A percentile compares a stretch with the other conserved stretches of the same genome.
These are phyloP conservation scores for Oehlia diaphana DNA, from an alignment of 192 early-diverging fungal genomes.

Conservation along the genomic window DNA sequence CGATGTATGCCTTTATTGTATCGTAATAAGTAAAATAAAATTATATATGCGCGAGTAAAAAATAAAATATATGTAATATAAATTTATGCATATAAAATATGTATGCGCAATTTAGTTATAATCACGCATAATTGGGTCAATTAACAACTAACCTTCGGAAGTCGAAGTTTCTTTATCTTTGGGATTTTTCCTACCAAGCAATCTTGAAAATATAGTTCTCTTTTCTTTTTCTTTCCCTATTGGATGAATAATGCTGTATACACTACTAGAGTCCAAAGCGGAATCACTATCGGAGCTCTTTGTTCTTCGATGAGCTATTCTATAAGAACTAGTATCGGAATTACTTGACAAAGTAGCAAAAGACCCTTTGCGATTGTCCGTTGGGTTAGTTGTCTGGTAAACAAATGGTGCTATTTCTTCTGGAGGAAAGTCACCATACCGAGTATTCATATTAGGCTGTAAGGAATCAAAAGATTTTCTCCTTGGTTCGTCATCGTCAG, in stretches of 20 bases:
- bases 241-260: background rate
- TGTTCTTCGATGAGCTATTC: constrained; percentile 6
- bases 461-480: constrained; percentile 25
- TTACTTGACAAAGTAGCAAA: background rate
- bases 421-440: constrained; percentile 20
- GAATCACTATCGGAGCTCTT: constrained; percentile 30
- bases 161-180: constrained; percentile 19
- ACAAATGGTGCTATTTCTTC: constrained; percentile 25
- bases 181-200: background rate
- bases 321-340: background rate
- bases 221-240: constrained; percentile 12
- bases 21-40: background rate
- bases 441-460: constrained; percentile 3
- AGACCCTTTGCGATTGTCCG: background rate
- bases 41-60: background rate
- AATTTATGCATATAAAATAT: background rate
- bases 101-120: background rate
- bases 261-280: background rate
- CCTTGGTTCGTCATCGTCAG: constrained; percentile 6
- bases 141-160: constrained; percentile 26
- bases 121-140: background rate
- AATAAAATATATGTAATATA: background rate
- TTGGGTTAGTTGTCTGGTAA: background rate
- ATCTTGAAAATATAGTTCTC: background rate
- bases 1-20: background rate